Base-by-base conservation (phyloP, 2,329 filamentous ascomycete genomes). In the Pleurostoma richardsiae region DNA sequence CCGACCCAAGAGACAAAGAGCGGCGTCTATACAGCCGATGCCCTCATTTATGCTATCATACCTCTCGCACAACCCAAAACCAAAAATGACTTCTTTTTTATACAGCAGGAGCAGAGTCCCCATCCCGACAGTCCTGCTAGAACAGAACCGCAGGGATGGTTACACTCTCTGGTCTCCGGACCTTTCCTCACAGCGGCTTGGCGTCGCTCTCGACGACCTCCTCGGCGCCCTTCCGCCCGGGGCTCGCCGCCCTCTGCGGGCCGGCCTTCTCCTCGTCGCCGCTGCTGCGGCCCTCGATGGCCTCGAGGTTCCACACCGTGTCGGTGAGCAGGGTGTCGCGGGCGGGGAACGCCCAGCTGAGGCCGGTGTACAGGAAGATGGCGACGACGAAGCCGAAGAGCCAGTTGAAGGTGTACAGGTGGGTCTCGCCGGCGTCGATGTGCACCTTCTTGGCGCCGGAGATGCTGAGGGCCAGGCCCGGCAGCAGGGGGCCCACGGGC, bases 351-450 rank as follows among this genome's bases (percentile, higher is more conserved):
- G 65, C 54, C 48, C 63, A 65, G 42, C 69, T 76, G 26, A 85
- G 54, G 0, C 51, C 55, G 7, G 76, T 64, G 62, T 86, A 86
- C 0, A 85, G 69, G 3, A 80, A 43, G 26, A 76, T 73, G 6
- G 78, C 80, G 4, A 55, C 49, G 36, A 58, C 55, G 40, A 61
- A 62, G 2, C 60, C 60, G 27, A 60, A 60, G 10, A 62, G 39
- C 59, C 59, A 63, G 30, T 61, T 62, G 19, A 63, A 54, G 30
- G 47, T 52, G 46, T 61, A 63, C 30, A 63, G 46, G 29, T 63
- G 54, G 31, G 41, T 45, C 10, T 60, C 46, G 4, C 58, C 59
- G 49, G 53, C 28, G 28, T 46, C 48, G 8, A 61, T 50, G 5
- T 42, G 28, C 10, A 60, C 57, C n/a, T 50, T 54, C 41, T 47